Base-by-base conservation (phyloP, 345 rosid species). In the Mercurialis annua region DNA sequence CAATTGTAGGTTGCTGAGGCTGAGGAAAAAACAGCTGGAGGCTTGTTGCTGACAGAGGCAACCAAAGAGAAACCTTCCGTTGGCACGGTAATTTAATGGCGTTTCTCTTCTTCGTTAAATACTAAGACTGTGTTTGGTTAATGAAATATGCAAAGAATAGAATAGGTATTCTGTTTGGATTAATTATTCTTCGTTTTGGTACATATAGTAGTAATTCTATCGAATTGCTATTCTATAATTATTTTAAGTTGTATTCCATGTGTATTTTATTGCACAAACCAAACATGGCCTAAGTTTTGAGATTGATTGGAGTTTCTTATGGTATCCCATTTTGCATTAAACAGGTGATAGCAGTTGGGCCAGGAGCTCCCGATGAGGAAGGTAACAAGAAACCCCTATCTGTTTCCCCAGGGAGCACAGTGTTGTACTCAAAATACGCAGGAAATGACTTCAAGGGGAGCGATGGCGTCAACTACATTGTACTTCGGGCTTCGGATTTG, bases 11-110 rank as follows among this genome's bases (percentile, higher is more conserved):
- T 95, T 62, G 93, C 89, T 47, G 92, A 86, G 76, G 96, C 97
- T 2, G 96, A 95, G 85, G 88, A 84, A 82, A 92, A 84, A 77
- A 95, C 98, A 70, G 84, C 99, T 20, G 99, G 98, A 67, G 99
- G 99, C 51, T 76, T 95, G 85, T 68, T 92, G 68, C 70, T 94
- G 75, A 87, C 98, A 0, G 92, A 84, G 76, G 85, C 96, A 43
- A 80, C 83, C 80, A 92, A 92, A 80, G 98, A 94, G 77, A 91
- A 92, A 68, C 98, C 98, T 71, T 92, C 97, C 27, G 82, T 92
- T 52, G 99, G 98, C 76, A 78, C 77, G 59, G 99, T 92, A 75
- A 76, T 82, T 44, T 38, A 5, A 12, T 48, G 21, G 20, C 21
- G n/a, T 21, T 23, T 0, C 10, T 2, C 5, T 17, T 38, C 16